Evolutionary conservation across 148 eudicot species (phyloP).

Genomic region (Rhododendron ovatum): DNA sequence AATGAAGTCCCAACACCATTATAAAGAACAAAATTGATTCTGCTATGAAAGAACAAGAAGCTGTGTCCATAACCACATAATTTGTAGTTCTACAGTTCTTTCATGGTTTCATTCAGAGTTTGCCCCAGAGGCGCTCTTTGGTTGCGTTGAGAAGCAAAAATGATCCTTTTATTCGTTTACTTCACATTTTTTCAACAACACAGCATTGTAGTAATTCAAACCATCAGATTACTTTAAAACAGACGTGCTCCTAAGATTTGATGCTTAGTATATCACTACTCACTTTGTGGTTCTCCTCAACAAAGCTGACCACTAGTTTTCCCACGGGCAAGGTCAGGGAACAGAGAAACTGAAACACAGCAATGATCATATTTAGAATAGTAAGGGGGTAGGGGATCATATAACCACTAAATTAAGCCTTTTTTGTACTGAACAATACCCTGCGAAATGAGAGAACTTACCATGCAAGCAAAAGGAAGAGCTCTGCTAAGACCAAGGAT

Average conservation of each 20-base stretch:
- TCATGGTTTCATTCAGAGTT: neutral
- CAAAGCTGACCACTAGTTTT: slow-evolving; percentile 37
- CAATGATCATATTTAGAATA: neutral
- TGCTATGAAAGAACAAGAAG: neutral
- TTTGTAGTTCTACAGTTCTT: neutral
- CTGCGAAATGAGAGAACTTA: slow-evolving; percentile 26
- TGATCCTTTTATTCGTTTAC: neutral
- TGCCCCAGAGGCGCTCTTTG: neutral
- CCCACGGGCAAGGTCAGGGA: slow-evolving; percentile 66
- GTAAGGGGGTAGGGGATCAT: neutral
- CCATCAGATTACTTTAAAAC: neutral
- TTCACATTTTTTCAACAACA: neutral
- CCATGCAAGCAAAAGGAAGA: slow-evolving; percentile 70
- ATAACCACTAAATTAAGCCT: neutral
- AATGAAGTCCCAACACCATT: neutral
- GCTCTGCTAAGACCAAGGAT: slow-evolving; percentile 43
- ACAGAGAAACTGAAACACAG: slow-evolving; percentile 52
- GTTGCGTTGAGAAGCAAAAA: neutral
- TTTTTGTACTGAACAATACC: neutral
- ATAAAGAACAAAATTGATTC: neutral
- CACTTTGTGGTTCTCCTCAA: slow-evolving; percentile 59
- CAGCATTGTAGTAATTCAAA: neutral
- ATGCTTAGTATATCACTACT: slow-evolving; percentile 17
- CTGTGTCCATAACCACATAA: neutral
- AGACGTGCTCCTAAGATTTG: neutral